Conservation (phyloP, 1,284 basidiomycete species). For the Inonotus hispidus region DNA sequence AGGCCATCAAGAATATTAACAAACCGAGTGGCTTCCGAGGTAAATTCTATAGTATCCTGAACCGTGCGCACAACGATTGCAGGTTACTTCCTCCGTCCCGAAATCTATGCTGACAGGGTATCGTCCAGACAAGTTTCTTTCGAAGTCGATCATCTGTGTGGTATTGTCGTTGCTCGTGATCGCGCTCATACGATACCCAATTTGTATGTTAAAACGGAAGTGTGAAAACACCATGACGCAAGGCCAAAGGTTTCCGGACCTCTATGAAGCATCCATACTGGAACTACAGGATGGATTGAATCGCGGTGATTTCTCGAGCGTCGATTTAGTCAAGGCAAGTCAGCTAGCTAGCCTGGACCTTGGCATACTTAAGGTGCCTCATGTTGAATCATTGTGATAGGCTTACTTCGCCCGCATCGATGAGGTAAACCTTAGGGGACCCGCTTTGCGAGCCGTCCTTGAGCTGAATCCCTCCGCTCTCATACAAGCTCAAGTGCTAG, state of each 20-base stretch:
- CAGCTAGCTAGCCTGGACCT: conserved; percentile 44
- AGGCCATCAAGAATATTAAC: no score
- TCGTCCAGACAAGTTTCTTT: background rate
- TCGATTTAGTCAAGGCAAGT: conserved; percentile 56
- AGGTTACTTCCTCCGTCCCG: no score
- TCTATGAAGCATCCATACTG: conserved; percentile 56
- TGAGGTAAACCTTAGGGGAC: conserved; percentile 64
- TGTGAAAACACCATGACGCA: background rate
- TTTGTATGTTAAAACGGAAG: background rate
- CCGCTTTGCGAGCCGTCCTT: conserved; percentile 54
- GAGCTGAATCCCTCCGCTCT: conserved; percentile 59
- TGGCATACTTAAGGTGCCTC: background rate
- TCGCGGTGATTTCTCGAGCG: conserved; percentile 50
- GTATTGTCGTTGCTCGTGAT: background rate
- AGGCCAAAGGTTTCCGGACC: conserved; percentile 41
- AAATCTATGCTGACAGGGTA: background rate
- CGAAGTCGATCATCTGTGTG: background rate
- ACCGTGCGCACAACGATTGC: no score
- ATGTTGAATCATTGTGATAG: conserved; percentile 25
- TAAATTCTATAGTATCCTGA: no score
- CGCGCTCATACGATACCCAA: background rate
- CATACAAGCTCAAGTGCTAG: conserved; percentile 45
- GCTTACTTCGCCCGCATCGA: conserved; percentile 67
- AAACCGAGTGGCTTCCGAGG: no score
- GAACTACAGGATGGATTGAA: conserved; percentile 53